A percentile compares a stretch with the other conserved stretches of the same genome.
phyloP scores from a whole-genome alignment of 148 eudicot genomes.

The Fallopia convolvulus region DNA sequence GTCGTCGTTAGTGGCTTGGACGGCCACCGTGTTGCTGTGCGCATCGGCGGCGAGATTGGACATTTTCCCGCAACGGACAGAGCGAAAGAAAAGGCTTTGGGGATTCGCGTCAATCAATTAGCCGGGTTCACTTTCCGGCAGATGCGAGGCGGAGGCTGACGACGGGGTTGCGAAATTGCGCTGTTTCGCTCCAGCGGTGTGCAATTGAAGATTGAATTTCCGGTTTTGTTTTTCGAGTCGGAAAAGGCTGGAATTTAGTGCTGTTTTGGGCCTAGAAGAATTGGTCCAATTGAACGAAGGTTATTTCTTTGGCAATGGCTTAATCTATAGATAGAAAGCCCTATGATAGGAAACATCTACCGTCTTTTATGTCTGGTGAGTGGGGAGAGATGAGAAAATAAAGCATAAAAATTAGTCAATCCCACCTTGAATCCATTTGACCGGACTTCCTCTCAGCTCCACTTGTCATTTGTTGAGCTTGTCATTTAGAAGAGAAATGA shows the following conservation, averaged over 20 bases:
- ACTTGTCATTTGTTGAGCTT: too few relatives aligned
- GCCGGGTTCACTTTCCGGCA: not conserved
- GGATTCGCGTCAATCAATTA: not conserved
- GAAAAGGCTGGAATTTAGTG: not conserved
- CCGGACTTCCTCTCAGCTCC: too few relatives aligned
- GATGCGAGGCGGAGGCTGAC: not conserved
- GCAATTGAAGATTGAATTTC: not conserved
- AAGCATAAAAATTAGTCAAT: too few relatives aligned
- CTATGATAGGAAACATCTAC: too few relatives aligned
- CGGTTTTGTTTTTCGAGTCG: not conserved
- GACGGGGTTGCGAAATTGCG: not conserved
- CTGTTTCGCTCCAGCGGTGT: slow-evolving; percentile 1
- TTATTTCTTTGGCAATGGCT: too few relatives aligned
- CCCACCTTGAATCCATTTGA: too few relatives aligned
- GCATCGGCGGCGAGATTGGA: slow-evolving; percentile 35
- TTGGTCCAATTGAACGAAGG: not conserved
- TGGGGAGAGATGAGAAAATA: too few relatives aligned
- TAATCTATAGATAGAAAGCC: too few relatives aligned
- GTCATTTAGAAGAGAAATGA: too few relatives aligned
- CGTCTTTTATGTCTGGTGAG: too few relatives aligned
- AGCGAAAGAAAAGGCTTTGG: not conserved
- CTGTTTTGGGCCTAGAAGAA: not conserved
- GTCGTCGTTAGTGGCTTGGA: slow-evolving; percentile 96
- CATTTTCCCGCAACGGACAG: slow-evolving; percentile 27
- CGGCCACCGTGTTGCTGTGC: slow-evolving; percentile 76